These are phyloP conservation scores for Chlorella sp. DNA, from an alignment of 139 green algal genomes.

Conservation along the genomic window DNA sequence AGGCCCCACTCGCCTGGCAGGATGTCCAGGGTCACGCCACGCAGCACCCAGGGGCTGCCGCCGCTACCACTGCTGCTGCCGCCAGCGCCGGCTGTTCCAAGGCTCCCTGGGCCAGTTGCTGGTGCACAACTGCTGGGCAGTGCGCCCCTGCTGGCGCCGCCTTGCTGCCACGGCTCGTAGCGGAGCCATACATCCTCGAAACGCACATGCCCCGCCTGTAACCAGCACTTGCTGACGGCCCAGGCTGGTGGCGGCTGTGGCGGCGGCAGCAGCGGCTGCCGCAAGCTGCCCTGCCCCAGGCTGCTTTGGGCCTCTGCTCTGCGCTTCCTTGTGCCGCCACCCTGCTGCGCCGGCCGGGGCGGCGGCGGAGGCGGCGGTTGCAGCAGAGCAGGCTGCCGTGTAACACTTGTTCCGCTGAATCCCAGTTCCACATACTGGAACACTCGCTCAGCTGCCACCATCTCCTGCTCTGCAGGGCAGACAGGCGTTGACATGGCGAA, in stretches of 20 bases:
- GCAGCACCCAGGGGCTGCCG: conserved; percentile 45
- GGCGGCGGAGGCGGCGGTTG: background rate
- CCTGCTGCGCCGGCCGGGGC: conserved; percentile 5
- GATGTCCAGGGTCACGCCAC: conserved; percentile 46
- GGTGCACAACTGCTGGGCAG: background rate
- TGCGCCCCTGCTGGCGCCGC: too few species aligned
- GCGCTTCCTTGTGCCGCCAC: background rate
- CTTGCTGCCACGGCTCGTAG: conserved; percentile 35
- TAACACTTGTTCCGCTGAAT: too few species aligned
- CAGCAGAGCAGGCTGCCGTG: background rate
- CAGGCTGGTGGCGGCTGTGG: background rate
- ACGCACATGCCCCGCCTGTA: conserved; percentile 10
- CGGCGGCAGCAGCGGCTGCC: background rate
- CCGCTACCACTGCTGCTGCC: background rate
- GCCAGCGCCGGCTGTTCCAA: background rate
- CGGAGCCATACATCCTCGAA: conserved; percentile 59
- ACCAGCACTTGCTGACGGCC: background rate
- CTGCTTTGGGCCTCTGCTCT: background rate
- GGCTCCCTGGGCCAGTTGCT: background rate
- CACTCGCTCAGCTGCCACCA: conserved; percentile 86
- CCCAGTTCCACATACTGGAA: conserved; percentile 45
- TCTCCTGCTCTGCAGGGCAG: conserved; percentile 68
- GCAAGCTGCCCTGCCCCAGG: too few species aligned
- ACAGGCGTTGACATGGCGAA: background rate
- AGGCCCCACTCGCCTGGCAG: conserved; percentile 23